These are phyloP conservation scores for Solanum hybrid DNA, from an alignment of 305 asterid species.

Conservation along the genomic window DNA sequence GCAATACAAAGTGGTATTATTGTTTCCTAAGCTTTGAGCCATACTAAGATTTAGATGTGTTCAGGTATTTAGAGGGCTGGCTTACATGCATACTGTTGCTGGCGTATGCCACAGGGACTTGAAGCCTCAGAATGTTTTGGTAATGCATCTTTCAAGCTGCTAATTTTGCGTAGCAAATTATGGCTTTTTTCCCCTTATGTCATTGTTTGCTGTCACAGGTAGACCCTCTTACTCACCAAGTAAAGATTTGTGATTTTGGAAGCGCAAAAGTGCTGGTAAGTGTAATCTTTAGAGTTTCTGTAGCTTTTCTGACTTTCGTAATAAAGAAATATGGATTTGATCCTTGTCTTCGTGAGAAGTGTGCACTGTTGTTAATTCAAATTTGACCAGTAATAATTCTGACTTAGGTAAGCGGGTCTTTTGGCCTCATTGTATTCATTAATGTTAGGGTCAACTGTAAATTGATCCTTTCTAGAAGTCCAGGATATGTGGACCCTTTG, in stretches of 20 bases:
- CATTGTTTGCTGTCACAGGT: conserved; percentile 34
- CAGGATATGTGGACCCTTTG: not conserved
- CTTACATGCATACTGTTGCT: conserved; percentile 89
- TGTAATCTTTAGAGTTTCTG: not conserved
- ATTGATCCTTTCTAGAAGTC: not conserved
- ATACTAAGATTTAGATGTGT: conserved; percentile 1
- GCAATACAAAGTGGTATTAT: not conserved
- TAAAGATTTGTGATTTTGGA: conserved; percentile 92
- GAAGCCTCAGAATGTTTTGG: conserved; percentile 95
- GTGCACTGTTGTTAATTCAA: not conserved
- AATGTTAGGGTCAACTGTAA: not conserved
- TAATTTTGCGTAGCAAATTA: not conserved
- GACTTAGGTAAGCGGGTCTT: not conserved
- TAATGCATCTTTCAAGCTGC: conserved; percentile 13
- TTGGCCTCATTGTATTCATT: not conserved
- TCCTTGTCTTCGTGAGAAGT: not conserved
- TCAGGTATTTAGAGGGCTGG: conserved; percentile 91
- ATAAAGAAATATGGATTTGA: not conserved
- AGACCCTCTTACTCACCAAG: conserved; percentile 68
- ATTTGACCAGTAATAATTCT: not conserved
- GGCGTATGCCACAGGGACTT: conserved; percentile 90
- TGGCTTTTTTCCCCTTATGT: not conserved
- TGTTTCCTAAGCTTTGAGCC: not conserved
- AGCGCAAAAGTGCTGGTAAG: conserved; percentile 92
- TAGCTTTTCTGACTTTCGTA: not conserved